Percentiles rank a stretch among this genome's conserved stretches.
These are phyloP conservation scores for Filobasidium wieringae DNA, from an alignment of 768 basidiomycete genomes.

Conservation along the genomic window DNA sequence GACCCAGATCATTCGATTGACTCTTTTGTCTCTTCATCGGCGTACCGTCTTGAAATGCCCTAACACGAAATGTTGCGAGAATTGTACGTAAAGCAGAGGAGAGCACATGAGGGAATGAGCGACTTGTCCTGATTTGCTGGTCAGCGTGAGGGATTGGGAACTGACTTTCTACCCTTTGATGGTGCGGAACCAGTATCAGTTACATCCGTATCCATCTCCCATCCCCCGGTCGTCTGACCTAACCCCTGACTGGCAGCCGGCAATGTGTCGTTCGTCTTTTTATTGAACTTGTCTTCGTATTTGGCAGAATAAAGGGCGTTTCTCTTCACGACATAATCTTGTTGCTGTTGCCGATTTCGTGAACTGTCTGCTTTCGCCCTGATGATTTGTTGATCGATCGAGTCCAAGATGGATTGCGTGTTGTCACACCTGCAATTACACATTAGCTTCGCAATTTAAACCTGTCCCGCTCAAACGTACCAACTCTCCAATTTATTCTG, in stretches of 20 bases:
- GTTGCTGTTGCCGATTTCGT: neutral
- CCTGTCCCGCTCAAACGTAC: constrained; percentile 20
- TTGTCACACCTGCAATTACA: constrained; percentile 39
- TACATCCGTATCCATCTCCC: neutral
- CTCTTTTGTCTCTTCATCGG: constrained; percentile 1
- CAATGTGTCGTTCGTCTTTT: neutral
- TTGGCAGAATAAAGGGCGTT: neutral
- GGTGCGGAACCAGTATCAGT: neutral
- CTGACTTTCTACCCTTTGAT: neutral
- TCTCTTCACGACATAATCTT: neutral
- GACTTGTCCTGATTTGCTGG: neutral
- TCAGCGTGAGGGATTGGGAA: neutral
- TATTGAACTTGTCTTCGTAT: neutral
- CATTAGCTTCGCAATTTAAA: neutral
- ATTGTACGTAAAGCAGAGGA: neutral
- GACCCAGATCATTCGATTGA: too few relatives aligned
- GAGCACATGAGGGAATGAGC: neutral
- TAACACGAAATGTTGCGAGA: neutral
- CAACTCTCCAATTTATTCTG: constrained; percentile 27
- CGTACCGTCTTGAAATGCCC: neutral
- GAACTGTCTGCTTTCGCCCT: neutral
- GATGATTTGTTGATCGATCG: constrained; percentile 58
- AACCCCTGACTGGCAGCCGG: neutral
- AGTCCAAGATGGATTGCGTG: constrained; percentile 56
- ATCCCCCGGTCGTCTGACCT: too few relatives aligned